These are phyloP conservation scores for Zoysia matrella DNA, from an alignment of 202 grass and related monocot species.

Conservation along the genomic window DNA sequence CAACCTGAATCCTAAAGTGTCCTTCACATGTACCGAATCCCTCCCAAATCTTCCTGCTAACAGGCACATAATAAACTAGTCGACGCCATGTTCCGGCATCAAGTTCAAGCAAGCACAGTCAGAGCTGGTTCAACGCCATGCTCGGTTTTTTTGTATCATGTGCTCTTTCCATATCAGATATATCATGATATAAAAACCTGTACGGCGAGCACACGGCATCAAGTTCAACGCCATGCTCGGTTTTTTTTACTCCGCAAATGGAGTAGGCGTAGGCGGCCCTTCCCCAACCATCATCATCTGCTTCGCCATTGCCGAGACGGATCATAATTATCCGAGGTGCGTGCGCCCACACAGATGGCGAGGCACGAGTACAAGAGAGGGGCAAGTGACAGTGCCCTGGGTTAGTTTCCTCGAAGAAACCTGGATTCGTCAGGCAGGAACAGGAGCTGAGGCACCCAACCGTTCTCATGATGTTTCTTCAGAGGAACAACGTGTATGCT, in stretches of 20 bases:
- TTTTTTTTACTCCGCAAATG: conserved; percentile 9
- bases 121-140: neutral
- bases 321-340: conserved; percentile 8
- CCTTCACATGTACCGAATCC: neutral
- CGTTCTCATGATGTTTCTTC: too few species aligned
- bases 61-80: conserved; percentile 14
- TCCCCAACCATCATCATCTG: neutral
- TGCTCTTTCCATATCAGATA: too few species aligned
- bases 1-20: conserved; percentile 13
- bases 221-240: neutral
- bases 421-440: too few species aligned
- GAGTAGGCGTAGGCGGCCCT: neutral
- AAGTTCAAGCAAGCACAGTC: neutral
- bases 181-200: too few species aligned
- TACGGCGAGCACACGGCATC: too few species aligned
- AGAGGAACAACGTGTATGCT: too few species aligned
- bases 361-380: too few species aligned
- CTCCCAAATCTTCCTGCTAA: conserved; percentile 18
- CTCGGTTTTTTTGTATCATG: too few species aligned
- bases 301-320: neutral
- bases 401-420: too few species aligned
- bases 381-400: too few species aligned
- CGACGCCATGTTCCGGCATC: neutral
- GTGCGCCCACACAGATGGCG: too few species aligned
- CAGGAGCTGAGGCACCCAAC: too few species aligned